phyloP scores from a whole-genome alignment of 495 filamentous ascomycete genomes.

The Podospora pseudocomata region DNA sequence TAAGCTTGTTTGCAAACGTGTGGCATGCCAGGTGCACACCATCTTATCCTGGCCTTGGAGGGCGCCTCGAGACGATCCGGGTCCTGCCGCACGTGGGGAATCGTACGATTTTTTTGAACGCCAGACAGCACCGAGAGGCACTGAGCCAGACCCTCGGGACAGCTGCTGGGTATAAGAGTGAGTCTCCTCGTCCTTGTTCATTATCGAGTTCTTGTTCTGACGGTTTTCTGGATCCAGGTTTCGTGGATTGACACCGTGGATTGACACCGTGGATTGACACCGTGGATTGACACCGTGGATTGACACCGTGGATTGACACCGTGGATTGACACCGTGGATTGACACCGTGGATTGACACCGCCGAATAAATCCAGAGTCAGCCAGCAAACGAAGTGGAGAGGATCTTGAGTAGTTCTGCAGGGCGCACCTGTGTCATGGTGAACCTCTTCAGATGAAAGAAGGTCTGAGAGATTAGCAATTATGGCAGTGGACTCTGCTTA shows the following conservation, averaged over 20 bases:
- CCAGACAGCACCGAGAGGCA: constrained; percentile 9
- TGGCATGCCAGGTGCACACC: constrained; percentile 9
- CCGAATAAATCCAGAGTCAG: neutral
- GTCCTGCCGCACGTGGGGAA: constrained; percentile 27
- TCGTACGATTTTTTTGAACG: constrained; percentile 32
- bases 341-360: neutral
- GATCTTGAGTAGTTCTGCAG: neutral
- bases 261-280: too few species aligned
- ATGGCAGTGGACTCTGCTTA: neutral
- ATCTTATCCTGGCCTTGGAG: constrained; percentile 20
- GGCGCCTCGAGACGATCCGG: constrained; percentile 26
- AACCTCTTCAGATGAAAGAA: neutral
- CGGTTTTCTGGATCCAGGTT: neutral
- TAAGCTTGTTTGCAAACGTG: constrained; percentile 17
- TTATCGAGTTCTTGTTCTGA: neutral
- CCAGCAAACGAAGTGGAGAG: neutral
- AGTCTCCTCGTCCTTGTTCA: neutral
- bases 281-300: too few species aligned
- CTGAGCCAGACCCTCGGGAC: neutral
- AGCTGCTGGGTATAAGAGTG: constrained; percentile 11
- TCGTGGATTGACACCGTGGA: neutral
- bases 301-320: too few species aligned
- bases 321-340: too few species aligned
- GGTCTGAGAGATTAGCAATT: neutral
- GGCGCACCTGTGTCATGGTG: neutral